phyloP scores from a whole-genome alignment of 805 yeast genomes.

The Myxozyma sirexii region DNA sequence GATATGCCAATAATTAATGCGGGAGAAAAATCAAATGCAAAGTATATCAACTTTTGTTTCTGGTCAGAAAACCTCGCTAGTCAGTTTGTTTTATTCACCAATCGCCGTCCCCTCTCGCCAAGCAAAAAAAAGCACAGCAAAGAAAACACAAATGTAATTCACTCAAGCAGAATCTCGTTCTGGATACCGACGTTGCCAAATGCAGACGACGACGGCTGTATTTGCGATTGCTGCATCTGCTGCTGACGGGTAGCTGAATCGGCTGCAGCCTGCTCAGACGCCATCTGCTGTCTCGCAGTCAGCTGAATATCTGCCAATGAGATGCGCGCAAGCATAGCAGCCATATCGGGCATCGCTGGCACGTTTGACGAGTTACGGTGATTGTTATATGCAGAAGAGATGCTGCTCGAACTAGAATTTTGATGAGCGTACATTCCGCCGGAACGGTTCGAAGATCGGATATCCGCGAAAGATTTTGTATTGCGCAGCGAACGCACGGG shows the following conservation, averaged over 20 bases:
- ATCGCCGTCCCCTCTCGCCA: neutral
- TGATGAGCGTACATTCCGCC: conserved; percentile 23
- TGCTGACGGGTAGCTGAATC: conserved; percentile 3
- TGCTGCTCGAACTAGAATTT: conserved; percentile 23
- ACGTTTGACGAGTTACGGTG: conserved; percentile 9
- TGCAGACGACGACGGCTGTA: neutral
- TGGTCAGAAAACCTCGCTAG: neutral
- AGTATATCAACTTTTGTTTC: neutral
- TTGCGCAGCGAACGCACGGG: conserved; percentile 22
- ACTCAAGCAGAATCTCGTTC: conserved; percentile 21
- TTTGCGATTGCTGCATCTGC: neutral
- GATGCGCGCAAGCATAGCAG: conserved; percentile 17
- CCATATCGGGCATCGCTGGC: conserved; percentile 28
- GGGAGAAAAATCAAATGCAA: neutral
- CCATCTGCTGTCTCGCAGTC: conserved; percentile 18
- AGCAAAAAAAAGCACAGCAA: neutral
- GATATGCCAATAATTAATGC: neutral
- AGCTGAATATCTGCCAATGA: conserved; percentile 16
- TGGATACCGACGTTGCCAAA: conserved; percentile 10
- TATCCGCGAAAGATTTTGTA: conserved; percentile 44
- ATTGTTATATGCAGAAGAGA: conserved; percentile 2
- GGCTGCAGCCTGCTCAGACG: conserved; percentile 4
- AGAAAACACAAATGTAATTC: neutral
- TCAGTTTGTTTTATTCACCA: neutral
- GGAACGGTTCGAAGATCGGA: conserved; percentile 37